Conservation (phyloP, 306 rosid genomes). For the Acacia crassicarpa region DNA sequence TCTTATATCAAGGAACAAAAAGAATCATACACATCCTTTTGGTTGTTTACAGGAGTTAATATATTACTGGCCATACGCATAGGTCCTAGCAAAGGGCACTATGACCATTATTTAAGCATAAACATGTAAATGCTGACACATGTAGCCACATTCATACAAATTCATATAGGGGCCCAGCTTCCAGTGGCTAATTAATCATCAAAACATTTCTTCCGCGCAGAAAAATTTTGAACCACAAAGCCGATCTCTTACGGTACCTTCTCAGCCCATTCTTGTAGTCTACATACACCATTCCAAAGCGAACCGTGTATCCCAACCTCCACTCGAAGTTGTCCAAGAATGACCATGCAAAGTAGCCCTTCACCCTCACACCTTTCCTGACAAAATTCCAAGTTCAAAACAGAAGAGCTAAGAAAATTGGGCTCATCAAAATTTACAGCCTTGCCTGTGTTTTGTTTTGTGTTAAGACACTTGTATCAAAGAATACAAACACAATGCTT, state of each 20-base stretch:
- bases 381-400: not conserved
- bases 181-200: too few species aligned
- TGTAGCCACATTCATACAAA: not conserved
- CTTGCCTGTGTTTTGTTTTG: not conserved
- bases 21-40: not conserved
- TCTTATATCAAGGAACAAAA: too few species aligned
- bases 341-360: constrained; percentile 75
- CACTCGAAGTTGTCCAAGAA: constrained; percentile 69
- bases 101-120: not conserved
- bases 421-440: not conserved
- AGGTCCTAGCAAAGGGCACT: too few species aligned
- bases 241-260: constrained; percentile 60
- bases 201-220: constrained; percentile 33
- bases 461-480: not conserved
- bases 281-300: constrained; percentile 61
- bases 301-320: constrained; percentile 50
- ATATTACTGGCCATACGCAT: too few species aligned
- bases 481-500: not conserved
- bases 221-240: constrained; percentile 63
- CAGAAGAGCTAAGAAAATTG: not conserved
- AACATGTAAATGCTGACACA: not conserved
- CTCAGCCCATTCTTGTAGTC: constrained; percentile 52
- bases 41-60: not conserved
- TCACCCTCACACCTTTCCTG: constrained; percentile 64
- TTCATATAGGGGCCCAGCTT: too few species aligned